Evolutionary conservation across 176 grass and related monocot genomes (phyloP).

Genomic region (Triticum monococcum): DNA sequence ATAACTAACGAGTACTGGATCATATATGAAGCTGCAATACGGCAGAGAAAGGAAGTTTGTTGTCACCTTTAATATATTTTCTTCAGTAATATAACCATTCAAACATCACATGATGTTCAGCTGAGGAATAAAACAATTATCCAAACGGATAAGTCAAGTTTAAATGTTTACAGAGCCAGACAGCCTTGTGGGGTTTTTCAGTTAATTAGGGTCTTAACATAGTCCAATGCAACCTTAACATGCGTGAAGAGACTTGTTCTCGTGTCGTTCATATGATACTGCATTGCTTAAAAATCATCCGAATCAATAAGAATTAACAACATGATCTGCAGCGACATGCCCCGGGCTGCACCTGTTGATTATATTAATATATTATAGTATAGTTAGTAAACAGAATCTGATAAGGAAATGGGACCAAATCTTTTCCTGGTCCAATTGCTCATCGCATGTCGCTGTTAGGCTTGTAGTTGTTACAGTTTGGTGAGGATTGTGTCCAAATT

Average conservation of each 20-base stretch:
- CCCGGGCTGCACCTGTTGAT: neutral
- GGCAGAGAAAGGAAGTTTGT: neutral
- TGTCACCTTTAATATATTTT: neutral
- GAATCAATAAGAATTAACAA: conserved; percentile 13
- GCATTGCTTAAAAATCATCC: neutral
- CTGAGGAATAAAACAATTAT: neutral
- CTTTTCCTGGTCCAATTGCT: conserved; percentile 36
- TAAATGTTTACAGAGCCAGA: neutral
- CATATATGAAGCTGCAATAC: neutral
- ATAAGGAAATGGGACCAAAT: conserved; percentile 36
- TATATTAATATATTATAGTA: neutral
- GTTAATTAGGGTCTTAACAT: conserved; percentile 22
- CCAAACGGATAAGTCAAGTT: conserved; percentile 8
- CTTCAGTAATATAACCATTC: neutral
- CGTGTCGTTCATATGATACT: conserved; percentile 13
- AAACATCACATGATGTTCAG: neutral
- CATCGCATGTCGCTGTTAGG: conserved; percentile 33
- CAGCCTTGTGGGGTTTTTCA: neutral
- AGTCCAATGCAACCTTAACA: conserved; percentile 15
- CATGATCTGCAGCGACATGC: conserved; percentile 8
- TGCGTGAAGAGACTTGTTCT: neutral
- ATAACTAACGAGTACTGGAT: neutral
- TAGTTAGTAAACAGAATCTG: conserved; percentile 48
- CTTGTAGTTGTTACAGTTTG: conserved; percentile 42
- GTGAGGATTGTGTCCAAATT: conserved; percentile 29